Evolutionary conservation across 371 early-diverging fungal genomes (phyloP), one percentile per base, ranked within the genome.

Genomic region (Rhizopus delemar): DNA sequence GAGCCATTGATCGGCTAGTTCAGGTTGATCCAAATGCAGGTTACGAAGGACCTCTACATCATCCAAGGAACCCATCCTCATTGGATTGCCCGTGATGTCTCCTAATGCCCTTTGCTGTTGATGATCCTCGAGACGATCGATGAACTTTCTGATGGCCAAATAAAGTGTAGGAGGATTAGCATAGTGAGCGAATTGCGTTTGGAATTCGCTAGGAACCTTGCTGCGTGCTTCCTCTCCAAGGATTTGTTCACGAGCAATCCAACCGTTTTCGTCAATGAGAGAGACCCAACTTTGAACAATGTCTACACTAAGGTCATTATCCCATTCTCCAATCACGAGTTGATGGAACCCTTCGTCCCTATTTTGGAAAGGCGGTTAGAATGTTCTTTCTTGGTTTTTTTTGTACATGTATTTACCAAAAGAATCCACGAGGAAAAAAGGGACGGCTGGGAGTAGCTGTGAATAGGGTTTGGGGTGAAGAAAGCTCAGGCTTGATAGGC

Each of bases 341-440:
- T 93, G 90, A 58, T 95, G 95, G 75, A 96, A 97, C 0, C 98
- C 98, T 73, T 95, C 95, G 67, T 97, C 98, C 93, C 85, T 85
- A 56, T 8, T 0, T 9, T 29, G 22, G 22, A 29, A 43, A 46
- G 28, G 29, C 53, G 29, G 12, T 35, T 43, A 36, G 15, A 3
- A 4, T 22, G 11, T 2, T 53, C 22, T 16, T 41, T 8, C 36
- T 35, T 12, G 16, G 31, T 11, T 15, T 46, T 15, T 46, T 38
- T 2, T 38, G 16, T 32, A 34, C n/a, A 15, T 43, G 6, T 11
- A 56, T 15, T 51, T 73, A 85, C 93, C 98, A 97, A 39, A 93
- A 82, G 60, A 97, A 97, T 7, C 98, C 98, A 22, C 98, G 84
- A 31, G 98, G 98, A 69, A 96, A 97, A 73, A 95, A 95, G 3